Percentiles rank a stretch among this genome's conserved stretches.
These are phyloP conservation scores for Lasiosphaeria hispida DNA, from an alignment of 495 filamentous ascomycete genomes.

Conservation along the genomic window DNA sequence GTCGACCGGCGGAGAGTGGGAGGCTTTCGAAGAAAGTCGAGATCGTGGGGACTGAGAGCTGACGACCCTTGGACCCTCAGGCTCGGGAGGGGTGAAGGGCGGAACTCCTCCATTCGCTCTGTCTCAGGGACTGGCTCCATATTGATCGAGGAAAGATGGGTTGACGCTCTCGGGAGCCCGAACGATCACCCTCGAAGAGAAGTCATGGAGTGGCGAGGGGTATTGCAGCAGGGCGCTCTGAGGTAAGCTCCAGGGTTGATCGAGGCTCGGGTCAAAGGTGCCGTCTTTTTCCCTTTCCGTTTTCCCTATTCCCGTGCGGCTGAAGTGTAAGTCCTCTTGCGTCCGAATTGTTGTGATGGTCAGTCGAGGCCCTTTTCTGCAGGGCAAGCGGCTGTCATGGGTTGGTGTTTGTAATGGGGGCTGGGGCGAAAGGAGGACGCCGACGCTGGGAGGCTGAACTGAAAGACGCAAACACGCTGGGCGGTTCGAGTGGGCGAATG, in stretches of 20 bases:
- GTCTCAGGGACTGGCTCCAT: conserved; percentile 61
- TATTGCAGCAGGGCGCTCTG: neutral
- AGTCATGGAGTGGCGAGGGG: conserved; percentile 16
- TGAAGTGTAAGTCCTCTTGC: too few relatives aligned
- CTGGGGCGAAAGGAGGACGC: neutral
- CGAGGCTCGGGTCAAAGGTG: neutral
- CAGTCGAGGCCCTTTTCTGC: conserved; percentile 3
- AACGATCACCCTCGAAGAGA: conserved; percentile 13
- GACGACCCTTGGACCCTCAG: conserved; percentile 37
- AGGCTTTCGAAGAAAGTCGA: conserved; percentile 41
- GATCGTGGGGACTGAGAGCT: conserved; percentile 36
- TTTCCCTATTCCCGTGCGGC: neutral
- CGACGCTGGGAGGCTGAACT: too few relatives aligned
- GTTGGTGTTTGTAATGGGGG: neutral
- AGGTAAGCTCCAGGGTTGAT: neutral
- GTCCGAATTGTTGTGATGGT: neutral
- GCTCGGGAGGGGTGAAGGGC: conserved; percentile 46
- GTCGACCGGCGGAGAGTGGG: conserved; percentile 49
- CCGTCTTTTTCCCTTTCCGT: neutral
- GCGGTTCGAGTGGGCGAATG: too few relatives aligned
- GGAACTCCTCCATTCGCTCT: conserved; percentile 58
- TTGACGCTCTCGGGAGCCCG: conserved; percentile 27
- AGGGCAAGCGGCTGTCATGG: neutral
- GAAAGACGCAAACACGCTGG: too few relatives aligned
- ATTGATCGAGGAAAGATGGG: conserved; percentile 20